Conservation (phyloP, 2,329 filamentous ascomycete genomes). For the Macroventuria anomochaeta region DNA sequence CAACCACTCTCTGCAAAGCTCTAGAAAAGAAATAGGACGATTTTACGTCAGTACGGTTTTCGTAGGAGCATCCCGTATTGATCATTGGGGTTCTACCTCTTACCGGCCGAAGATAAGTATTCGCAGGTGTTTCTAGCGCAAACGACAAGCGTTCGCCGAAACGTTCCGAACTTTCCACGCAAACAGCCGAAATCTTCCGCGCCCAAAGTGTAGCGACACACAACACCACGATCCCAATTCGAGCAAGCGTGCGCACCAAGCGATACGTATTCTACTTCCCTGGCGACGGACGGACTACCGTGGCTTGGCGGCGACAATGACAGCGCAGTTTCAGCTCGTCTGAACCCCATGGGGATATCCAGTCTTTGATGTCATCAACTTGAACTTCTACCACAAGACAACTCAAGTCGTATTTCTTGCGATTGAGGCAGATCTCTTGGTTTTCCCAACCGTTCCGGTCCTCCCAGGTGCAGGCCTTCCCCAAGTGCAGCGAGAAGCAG, state of each 20-base stretch:
- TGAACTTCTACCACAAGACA: not conserved
- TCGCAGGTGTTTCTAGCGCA: slow-evolving; percentile 8
- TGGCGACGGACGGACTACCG: not conserved
- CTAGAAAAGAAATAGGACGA: slow-evolving; percentile 10
- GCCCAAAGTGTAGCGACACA: not conserved
- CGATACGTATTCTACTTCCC: slow-evolving; percentile 8
- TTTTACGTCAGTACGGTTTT: not conserved
- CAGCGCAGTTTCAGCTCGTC: slow-evolving; percentile 10
- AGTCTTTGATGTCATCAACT: not conserved
- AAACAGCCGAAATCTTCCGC: slow-evolving; percentile 7
- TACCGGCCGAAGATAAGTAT: slow-evolving; percentile 15
- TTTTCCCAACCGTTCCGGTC: no score
- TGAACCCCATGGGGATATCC: slow-evolving; percentile 5
- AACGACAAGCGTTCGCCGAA: slow-evolving; percentile 1
- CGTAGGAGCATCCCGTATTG: not conserved
- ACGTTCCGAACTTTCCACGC: not conserved
- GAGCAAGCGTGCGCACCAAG: slow-evolving; percentile 13
- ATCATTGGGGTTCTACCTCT: not conserved
- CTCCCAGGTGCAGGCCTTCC: not conserved
- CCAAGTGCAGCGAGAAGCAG: not conserved
- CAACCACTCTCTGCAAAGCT: slow-evolving; percentile 21
- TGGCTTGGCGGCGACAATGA: slow-evolving; percentile 11
- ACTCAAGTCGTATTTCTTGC: not conserved
- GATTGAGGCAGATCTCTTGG: not conserved
- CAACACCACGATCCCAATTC: slow-evolving; percentile 10